phyloP scores from a whole-genome alignment of 192 early-diverging fungal genomes.

The Coemansia sp. region DNA sequence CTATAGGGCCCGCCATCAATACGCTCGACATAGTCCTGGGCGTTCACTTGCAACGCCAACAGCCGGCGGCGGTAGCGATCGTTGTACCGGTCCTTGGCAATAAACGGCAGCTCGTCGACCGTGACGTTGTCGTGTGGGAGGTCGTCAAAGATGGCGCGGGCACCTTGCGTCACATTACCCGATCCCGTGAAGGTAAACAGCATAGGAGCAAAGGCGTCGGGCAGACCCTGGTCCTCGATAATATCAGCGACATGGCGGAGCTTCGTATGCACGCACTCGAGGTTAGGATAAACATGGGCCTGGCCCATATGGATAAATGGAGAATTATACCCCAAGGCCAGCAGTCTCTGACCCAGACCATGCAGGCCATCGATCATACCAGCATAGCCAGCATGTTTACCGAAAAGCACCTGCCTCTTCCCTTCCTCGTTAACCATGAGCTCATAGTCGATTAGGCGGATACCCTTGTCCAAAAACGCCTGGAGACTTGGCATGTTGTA shows the following conservation, averaged over 20 bases:
- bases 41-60: slow-evolving; percentile 70
- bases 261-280: slow-evolving; percentile 65
- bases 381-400: slow-evolving; percentile 92
- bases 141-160: slow-evolving; percentile 86
- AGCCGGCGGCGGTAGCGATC: slow-evolving; percentile 62
- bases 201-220: slow-evolving; percentile 87
- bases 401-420: slow-evolving; percentile 89
- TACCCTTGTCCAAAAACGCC: slow-evolving; percentile 85
- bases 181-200: slow-evolving; percentile 89
- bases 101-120: slow-evolving; percentile 65
- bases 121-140: slow-evolving; percentile 92
- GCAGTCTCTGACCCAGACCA: slow-evolving; percentile 86
- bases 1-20: slow-evolving; percentile 69
- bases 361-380: slow-evolving; percentile 94
- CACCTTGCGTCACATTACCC: slow-evolving; percentile 92
- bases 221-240: slow-evolving; percentile 87
- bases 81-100: slow-evolving; percentile 65
- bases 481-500: slow-evolving; percentile 94
- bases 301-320: slow-evolving; percentile 88
- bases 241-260: slow-evolving; percentile 72
- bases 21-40: slow-evolving; percentile 81
- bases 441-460: slow-evolving; percentile 96
- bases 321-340: slow-evolving; percentile 90
- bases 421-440: slow-evolving; percentile 77
- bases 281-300: slow-evolving; percentile 74